Evolutionary conservation across 2,329 filamentous ascomycete species (phyloP).

Genomic region (Ramularia endophylla): DNA sequence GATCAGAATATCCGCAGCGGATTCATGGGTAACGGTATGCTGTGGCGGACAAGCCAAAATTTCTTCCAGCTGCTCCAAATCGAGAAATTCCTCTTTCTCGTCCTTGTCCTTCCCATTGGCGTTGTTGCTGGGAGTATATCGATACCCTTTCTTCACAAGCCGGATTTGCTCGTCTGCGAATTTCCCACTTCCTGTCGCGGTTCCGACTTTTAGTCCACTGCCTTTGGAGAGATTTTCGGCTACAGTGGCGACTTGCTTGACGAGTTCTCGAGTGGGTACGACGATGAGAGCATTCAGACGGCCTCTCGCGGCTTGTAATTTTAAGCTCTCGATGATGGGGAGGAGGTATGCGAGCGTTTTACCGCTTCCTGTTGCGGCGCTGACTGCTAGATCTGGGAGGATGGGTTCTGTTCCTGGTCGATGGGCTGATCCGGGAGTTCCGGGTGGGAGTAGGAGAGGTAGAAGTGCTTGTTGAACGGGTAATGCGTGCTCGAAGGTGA

Average conservation of each 20-base stretch:
- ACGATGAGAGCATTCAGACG: conserved; percentile 74
- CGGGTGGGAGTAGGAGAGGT: conserved; percentile 65
- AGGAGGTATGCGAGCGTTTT: conserved; percentile 91
- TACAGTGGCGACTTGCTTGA: conserved; percentile 72
- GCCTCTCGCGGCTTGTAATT: conserved; percentile 50
- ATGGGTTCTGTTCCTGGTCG: conserved; percentile 23
- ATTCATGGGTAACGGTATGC: conserved; percentile 60
- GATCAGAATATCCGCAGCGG: conserved; percentile 80
- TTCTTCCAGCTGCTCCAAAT: too few relatives aligned
- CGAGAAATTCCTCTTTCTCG: too few relatives aligned
- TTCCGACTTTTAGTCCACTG: conserved; percentile 70
- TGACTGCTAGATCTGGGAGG: conserved; percentile 73
- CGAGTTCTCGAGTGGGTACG: conserved; percentile 69
- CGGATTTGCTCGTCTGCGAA: conserved; percentile 59
- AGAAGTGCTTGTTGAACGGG: conserved; percentile 76
- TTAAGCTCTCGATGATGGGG: conserved; percentile 73
- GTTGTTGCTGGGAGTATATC: conserved; percentile 55
- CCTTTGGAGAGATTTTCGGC: conserved; percentile 67
- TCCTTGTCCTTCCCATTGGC: too few relatives aligned
- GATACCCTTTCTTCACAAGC: conserved; percentile 52
- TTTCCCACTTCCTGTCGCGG: conserved; percentile 73
- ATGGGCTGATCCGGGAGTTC: conserved; percentile 32
- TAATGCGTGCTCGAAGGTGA: conserved; percentile 65
- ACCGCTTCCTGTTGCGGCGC: conserved; percentile 89
- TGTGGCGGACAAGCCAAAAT: conserved; percentile 35